phyloP scores from a whole-genome alignment of 225 moss, liverwort and hornwort genomes.

The Rhytidiadelphus loreus region DNA sequence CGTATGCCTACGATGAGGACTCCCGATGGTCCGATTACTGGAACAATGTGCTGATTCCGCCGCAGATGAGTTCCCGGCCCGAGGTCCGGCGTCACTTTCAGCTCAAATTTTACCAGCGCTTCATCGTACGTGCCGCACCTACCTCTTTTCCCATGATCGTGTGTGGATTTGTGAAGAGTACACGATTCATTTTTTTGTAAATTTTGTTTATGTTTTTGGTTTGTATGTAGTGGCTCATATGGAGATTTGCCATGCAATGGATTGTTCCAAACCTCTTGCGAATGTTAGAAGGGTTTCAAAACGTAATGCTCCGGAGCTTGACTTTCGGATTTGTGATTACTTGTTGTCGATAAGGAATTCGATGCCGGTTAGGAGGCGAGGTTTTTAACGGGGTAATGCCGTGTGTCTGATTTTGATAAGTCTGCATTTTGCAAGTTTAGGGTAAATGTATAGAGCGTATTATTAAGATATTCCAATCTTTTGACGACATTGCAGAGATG shows the following conservation, averaged over 20 bases:
- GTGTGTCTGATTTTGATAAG: not conserved
- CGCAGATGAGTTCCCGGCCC: conserved; percentile 51
- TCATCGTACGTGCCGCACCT: conserved; percentile 39
- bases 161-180: not conserved
- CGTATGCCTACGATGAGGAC: conserved; percentile 68
- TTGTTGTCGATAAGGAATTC: not conserved
- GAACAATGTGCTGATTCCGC: conserved; percentile 81
- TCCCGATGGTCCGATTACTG: conserved; percentile 80
- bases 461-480: not conserved
- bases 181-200: not conserved
- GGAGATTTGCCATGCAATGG: not conserved
- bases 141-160: not conserved
- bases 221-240: not conserved
- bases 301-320: not conserved
- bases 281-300: not conserved
- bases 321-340: no score
- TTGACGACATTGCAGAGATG: not conserved
- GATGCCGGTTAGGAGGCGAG: not conserved
- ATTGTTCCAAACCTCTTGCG: not conserved
- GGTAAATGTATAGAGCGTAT: not conserved
- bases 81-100: conserved; percentile 79
- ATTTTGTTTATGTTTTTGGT: not conserved
- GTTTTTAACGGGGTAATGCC: not conserved
- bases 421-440: not conserved
- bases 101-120: conserved; percentile 89